A percentile compares a stretch with the other conserved stretches of the same genome.
phyloP scores from a whole-genome alignment of 208 protist species.

The Porcisia deanei region DNA sequence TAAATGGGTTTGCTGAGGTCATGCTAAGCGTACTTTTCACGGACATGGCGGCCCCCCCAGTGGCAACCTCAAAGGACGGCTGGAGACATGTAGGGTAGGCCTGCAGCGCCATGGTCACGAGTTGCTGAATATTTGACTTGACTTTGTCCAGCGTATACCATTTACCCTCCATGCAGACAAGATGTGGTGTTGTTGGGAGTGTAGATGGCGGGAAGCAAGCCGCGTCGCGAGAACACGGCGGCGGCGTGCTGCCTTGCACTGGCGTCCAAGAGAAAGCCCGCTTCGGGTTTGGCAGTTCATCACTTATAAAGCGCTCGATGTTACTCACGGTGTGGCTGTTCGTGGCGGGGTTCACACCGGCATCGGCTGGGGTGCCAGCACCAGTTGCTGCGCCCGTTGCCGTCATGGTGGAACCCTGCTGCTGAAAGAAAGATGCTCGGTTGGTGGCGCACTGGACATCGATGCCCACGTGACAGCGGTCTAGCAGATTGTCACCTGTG shows the following conservation, averaged over 20 bases:
- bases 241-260: constrained; percentile 16
- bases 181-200: neutral
- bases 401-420: neutral
- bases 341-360: neutral
- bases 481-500: constrained; percentile 81
- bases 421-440: constrained; percentile 17
- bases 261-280: constrained; percentile 44
- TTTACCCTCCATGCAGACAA: constrained; percentile 26
- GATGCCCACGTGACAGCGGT: constrained; percentile 79
- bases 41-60: constrained; percentile 10
- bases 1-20: constrained; percentile 31
- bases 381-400: neutral
- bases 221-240: constrained; percentile 8
- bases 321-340: neutral
- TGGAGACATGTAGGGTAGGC: constrained; percentile 52
- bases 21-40: constrained; percentile 4
- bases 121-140: constrained; percentile 14
- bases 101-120: constrained; percentile 31
- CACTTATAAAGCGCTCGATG: constrained; percentile 30
- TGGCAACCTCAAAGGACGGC: constrained; percentile 29
- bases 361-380: neutral
- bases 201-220: constrained; percentile 11
- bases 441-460: constrained; percentile 60
- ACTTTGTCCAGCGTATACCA: constrained; percentile 23
- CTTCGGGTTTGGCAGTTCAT: constrained; percentile 41